These are phyloP conservation scores for Brassica hybrid DNA, from an alignment of 441 rosid species.

Conservation along the genomic window DNA sequence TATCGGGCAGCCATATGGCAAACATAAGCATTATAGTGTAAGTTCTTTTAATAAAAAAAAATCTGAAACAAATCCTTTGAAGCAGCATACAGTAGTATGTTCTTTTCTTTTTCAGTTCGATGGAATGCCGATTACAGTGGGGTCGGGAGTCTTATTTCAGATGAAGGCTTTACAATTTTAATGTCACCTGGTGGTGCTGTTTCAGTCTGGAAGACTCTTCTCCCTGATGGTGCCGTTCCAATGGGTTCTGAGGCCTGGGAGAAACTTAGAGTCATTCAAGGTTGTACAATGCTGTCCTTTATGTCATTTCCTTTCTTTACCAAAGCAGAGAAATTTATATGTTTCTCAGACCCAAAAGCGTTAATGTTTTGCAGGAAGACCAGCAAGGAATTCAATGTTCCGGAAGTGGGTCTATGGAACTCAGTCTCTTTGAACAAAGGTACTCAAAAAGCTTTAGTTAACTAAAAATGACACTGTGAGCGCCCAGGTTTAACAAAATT, in stretches of 20 bases:
- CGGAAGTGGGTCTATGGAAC: too few species aligned
- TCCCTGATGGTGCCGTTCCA: conserved; percentile 70
- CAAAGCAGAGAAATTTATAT: too few species aligned
- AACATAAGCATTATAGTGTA: conserved; percentile 81
- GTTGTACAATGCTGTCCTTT: conserved; percentile 36
- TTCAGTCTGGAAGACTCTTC: too few species aligned
- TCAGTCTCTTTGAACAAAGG: too few species aligned
- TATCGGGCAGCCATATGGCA: too few species aligned
- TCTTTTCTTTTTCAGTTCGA: conserved; percentile 53
- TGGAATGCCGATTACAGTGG: conserved; percentile 82
- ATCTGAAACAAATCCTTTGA: not conserved
- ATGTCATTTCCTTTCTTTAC: not conserved
- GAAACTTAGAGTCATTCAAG: conserved; percentile 74
- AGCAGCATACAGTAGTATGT: conserved; percentile 4
- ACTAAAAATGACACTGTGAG: conserved; percentile 19
- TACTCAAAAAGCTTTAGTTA: conserved; percentile 34
- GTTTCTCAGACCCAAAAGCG: conserved; percentile 26
- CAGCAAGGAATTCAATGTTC: conserved; percentile 78
- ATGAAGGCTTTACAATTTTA: too few species aligned
- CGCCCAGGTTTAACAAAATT: conserved; percentile 15
- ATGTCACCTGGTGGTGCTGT: too few species aligned
- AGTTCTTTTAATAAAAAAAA: conserved; percentile 38
- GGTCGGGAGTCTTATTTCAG: conserved; percentile 68
- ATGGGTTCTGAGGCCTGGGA: conserved; percentile 95
- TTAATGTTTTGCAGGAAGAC: conserved; percentile 67